Conservation (phyloP, 129 eudicot genomes). For the Artemisia tridentata region DNA sequence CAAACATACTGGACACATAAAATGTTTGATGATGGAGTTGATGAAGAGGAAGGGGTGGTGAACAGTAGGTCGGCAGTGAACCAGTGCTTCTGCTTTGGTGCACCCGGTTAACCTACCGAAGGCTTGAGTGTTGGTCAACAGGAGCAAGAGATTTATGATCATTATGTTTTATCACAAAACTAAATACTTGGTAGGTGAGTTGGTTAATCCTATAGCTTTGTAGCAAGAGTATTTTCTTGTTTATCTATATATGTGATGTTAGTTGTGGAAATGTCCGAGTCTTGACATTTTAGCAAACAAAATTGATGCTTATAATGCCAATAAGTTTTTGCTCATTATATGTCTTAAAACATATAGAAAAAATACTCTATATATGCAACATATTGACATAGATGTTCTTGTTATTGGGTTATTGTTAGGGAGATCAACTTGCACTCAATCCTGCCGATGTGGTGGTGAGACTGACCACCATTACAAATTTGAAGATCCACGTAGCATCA, state of each 20-base stretch:
- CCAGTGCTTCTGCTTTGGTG: conserved; percentile 62
- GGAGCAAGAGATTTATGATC: conserved; percentile 37
- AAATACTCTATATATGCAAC: not conserved
- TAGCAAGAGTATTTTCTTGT: conserved; percentile 4
- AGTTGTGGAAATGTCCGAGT: not conserved
- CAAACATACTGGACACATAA: conserved; percentile 38
- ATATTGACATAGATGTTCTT: too few species aligned
- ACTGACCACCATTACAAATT: too few species aligned
- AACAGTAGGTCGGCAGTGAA: conserved; percentile 54
- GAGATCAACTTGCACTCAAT: too few species aligned
- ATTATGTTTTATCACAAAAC: conserved; percentile 36
- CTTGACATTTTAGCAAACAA: conserved; percentile 10
- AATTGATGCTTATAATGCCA: not conserved
- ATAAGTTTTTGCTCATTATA: not conserved
- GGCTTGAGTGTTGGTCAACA: conserved; percentile 21
- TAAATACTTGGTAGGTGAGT: conserved; percentile 18
- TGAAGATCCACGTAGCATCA: too few species aligned
- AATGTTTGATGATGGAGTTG: conserved; percentile 38
- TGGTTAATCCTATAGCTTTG: conserved; percentile 11
- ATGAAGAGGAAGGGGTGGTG: conserved; percentile 39
- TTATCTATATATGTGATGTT: conserved; percentile 19
- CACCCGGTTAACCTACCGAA: conserved; percentile 20
- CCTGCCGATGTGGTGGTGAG: too few species aligned
- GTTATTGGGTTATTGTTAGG: too few species aligned
- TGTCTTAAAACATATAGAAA: not conserved